Percentiles rank a stretch among this genome's conserved stretches.
Evolutionary conservation across 805 yeast genomes (phyloP).

Genomic region (Wickerhamomyces canadensis): DNA sequence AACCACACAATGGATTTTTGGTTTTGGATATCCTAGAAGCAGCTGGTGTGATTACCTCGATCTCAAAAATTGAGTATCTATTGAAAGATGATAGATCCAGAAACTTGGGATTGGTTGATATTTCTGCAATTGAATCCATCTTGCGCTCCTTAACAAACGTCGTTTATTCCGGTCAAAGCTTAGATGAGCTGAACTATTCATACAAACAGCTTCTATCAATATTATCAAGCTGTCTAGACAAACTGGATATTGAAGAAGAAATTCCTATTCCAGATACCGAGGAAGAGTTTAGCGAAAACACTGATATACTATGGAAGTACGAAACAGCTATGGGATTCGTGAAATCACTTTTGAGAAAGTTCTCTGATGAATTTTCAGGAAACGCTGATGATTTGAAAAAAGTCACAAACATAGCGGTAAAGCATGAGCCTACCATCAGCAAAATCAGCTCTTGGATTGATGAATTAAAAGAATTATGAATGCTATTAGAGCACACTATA

Average conservation of each 20-base stretch:
- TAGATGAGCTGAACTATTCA: constrained; percentile 24
- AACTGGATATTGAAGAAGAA: constrained; percentile 18
- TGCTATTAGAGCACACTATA: background rate
- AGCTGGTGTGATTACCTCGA: constrained; percentile 36
- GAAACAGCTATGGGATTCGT: constrained; percentile 30
- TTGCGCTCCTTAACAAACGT: constrained; percentile 30
- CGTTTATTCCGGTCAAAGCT: constrained; percentile 16
- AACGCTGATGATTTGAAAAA: constrained; percentile 28
- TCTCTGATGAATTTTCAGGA: constrained; percentile 36
- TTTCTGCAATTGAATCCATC: constrained; percentile 40
- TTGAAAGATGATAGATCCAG: constrained; percentile 30
- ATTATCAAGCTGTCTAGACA: constrained; percentile 15
- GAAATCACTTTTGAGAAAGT: constrained; percentile 36
- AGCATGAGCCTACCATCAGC: constrained; percentile 27
- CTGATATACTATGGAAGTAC: constrained; percentile 39
- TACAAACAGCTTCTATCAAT: constrained; percentile 23
- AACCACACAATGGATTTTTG: constrained; percentile 59
- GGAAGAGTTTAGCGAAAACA: constrained; percentile 25
- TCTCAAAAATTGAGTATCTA: constrained; percentile 38
- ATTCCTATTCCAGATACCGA: constrained; percentile 21
- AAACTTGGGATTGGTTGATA: constrained; percentile 36
- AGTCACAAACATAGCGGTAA: constrained; percentile 27
- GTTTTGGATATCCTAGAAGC: constrained; percentile 48
- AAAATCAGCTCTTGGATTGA: constrained; percentile 28
- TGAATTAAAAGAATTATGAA: constrained; percentile 24